Percentiles rank a stretch among this genome's conserved stretches.
These are phyloP conservation scores for Russula abietina DNA, from an alignment of 768 basidiomycete species.

Conservation along the genomic window DNA sequence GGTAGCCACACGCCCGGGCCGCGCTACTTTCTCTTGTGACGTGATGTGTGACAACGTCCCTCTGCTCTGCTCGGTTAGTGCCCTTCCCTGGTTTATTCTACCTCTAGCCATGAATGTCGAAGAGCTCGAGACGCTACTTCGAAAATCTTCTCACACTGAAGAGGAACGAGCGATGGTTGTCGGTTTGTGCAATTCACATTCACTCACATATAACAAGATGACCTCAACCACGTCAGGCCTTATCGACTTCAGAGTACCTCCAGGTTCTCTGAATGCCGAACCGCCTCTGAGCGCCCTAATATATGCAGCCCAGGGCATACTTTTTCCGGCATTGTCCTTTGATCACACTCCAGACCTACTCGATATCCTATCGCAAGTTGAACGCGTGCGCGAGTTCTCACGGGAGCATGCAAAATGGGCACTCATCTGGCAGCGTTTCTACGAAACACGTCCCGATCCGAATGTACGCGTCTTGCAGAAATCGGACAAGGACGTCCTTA, in stretches of 20 bases:
- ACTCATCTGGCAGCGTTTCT: conserved; percentile 18
- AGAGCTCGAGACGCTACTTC: conserved; percentile 12
- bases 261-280: neutral
- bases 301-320: conserved; percentile 13
- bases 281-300: conserved; percentile 6
- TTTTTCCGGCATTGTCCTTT: conserved; percentile 17
- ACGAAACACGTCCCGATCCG: conserved; percentile 10
- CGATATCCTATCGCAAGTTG: conserved; percentile 21
- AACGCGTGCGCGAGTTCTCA: conserved; percentile 17
- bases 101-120: conserved; percentile 6
- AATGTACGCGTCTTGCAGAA: conserved; percentile 19
- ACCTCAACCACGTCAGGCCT: conserved; percentile 13
- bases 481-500: conserved; percentile 13
- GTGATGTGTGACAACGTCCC: too few relatives aligned
- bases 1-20: too few relatives aligned
- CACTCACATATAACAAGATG: neutral
- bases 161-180: conserved; percentile 13
- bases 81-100: neutral
- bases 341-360: conserved; percentile 17
- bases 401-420: conserved; percentile 19
- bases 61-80: neutral
- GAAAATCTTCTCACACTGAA: conserved; percentile 10
- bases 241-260: conserved; percentile 8
- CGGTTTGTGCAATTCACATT: conserved; percentile 4
- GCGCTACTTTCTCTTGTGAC: too few relatives aligned